These are phyloP conservation scores for Candida boidinii DNA, from an alignment of 805 yeast genomes.

Conservation along the genomic window DNA sequence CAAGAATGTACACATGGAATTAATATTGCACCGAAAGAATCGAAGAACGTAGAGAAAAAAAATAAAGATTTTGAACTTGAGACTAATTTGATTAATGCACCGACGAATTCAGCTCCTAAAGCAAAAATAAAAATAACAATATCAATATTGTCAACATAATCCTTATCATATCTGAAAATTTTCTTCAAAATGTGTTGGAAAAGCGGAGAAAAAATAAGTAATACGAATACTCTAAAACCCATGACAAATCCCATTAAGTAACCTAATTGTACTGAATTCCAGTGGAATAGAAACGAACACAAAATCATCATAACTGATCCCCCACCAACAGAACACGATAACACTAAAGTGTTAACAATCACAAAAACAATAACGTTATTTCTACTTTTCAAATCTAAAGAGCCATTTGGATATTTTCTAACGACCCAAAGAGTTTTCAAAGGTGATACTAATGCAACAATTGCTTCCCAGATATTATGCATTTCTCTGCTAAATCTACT, in stretches of 20 bases:
- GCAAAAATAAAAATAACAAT: slow-evolving; percentile 7
- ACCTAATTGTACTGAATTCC: slow-evolving; percentile 50
- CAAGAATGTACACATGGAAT: slow-evolving; percentile 55
- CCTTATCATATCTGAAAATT: slow-evolving; percentile 24
- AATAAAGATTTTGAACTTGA: slow-evolving; percentile 23
- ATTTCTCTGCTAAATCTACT: too few species aligned
- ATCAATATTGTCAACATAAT: slow-evolving; percentile 41
- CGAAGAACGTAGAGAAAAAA: slow-evolving; percentile 26
- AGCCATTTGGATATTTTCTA: slow-evolving; percentile 19
- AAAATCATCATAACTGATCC: slow-evolving; percentile 39
- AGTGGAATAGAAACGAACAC: slow-evolving; percentile 41
- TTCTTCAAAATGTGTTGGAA: slow-evolving; percentile 28
- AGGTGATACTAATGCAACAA: slow-evolving; percentile 39
- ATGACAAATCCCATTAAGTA: slow-evolving; percentile 45
- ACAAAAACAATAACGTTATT: slow-evolving; percentile 42
- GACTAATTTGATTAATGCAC: slow-evolving; percentile 26
- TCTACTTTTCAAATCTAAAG: slow-evolving; percentile 27
- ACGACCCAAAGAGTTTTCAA: slow-evolving; percentile 48
- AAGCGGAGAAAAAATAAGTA: slow-evolving; percentile 46
- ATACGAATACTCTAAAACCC: slow-evolving; percentile 35
- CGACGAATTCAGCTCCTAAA: slow-evolving; percentile 28
- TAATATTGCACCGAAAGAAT: slow-evolving; percentile 39
- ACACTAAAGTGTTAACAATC: slow-evolving; percentile 33
- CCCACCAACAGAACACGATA: slow-evolving; percentile 30
- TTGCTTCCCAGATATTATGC: too few species aligned